phyloP scores from a whole-genome alignment of 83 land plant species.

The Diphasiastrum complanatum region DNA sequence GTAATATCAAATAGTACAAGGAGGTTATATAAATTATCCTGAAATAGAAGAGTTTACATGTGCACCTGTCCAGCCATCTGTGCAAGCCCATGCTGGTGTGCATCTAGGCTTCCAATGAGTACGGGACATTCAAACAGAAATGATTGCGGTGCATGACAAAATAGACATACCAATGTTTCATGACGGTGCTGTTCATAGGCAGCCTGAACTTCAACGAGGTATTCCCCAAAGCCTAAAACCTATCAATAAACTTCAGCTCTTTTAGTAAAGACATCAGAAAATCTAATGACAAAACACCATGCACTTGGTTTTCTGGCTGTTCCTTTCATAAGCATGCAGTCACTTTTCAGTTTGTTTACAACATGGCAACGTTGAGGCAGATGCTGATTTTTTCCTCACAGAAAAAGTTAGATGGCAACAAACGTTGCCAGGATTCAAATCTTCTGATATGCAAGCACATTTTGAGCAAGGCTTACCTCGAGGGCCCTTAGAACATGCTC shows the following conservation, averaged over 20 bases:
- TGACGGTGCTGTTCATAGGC: slow-evolving; percentile 90
- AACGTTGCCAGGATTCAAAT: not conserved
- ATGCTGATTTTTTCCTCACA: not conserved
- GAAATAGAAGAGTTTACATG: not conserved
- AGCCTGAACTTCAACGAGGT: slow-evolving; percentile 85
- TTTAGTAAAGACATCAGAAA: not conserved
- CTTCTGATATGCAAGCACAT: not conserved
- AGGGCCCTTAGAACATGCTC: slow-evolving; percentile 96
- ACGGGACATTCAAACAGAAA: slow-evolving; percentile 12
- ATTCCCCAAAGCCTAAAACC: slow-evolving; percentile 93
- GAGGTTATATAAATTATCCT: not conserved
- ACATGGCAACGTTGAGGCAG: not conserved
- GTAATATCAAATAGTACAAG: slow-evolving; percentile 3
- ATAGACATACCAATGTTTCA: slow-evolving; percentile 69
- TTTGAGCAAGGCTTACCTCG: slow-evolving; percentile 42
- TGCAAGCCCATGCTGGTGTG: no score
- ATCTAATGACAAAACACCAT: no score
- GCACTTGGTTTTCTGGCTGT: no score
- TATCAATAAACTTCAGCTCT: slow-evolving; percentile 22
- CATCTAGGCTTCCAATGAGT: no score
- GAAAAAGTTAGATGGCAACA: not conserved
- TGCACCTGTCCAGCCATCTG: not conserved
- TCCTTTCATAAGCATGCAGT: no score
- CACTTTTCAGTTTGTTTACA: no score
- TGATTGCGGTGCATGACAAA: not conserved